phyloP scores from a whole-genome alignment of 2,329 filamentous ascomycete genomes.

The Alternaria sp. region DNA sequence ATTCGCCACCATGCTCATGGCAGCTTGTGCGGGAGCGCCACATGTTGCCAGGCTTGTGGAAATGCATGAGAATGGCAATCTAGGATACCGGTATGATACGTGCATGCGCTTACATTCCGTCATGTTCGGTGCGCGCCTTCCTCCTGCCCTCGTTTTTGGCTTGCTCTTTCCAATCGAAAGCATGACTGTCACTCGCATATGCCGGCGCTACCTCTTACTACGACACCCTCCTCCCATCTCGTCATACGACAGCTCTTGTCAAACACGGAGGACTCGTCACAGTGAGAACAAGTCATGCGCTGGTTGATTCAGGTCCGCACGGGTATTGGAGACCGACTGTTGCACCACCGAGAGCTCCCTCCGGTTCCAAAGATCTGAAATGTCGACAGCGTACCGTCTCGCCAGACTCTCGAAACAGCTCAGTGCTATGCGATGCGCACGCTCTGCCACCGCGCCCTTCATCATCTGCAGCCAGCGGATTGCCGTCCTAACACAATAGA shows the following conservation, averaged over 20 bases:
- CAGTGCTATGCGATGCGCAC: conserved; percentile 35
- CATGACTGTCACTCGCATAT: neutral
- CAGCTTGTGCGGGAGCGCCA: neutral
- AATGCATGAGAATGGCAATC: neutral
- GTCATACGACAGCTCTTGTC: neutral
- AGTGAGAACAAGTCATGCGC: neutral
- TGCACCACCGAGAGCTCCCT: conserved; percentile 9
- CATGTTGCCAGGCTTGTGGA: neutral
- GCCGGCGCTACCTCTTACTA: neutral
- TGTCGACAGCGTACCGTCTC: conserved; percentile 28
- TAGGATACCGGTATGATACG: neutral
- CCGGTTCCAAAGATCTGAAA: conserved; percentile 19
- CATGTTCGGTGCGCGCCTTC: neutral
- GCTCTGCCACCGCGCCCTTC: conserved; percentile 40
- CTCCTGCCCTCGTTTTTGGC: neutral
- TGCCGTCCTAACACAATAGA: conserved; percentile 41
- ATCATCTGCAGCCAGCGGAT: conserved; percentile 49
- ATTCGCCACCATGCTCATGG: neutral
- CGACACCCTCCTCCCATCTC: neutral
- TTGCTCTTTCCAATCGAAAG: neutral
- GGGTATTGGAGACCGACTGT: neutral
- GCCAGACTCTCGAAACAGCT: conserved; percentile 31
- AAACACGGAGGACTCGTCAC: neutral
- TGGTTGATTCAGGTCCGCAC: neutral
- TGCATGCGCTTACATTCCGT: neutral